Conservation (phyloP, 345 rosid species). For the Lepidium africanum region DNA sequence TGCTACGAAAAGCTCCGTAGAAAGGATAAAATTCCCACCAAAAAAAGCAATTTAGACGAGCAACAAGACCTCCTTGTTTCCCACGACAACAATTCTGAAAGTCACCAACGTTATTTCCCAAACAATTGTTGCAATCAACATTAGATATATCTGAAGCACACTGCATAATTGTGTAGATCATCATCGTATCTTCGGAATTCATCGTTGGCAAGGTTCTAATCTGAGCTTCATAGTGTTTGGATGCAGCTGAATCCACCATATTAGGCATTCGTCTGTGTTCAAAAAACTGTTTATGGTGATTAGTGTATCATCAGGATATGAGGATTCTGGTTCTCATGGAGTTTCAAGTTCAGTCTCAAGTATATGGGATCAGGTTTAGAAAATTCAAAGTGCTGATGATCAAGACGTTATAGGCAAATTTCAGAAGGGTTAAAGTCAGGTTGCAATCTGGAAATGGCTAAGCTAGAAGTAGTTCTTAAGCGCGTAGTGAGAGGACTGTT, state of each 20-base stretch:
- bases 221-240: conserved; percentile 4
- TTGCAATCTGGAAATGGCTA: too few relatives aligned
- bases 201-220: background rate
- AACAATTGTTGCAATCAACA: conserved; percentile 15
- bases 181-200: background rate
- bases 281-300: too few relatives aligned
- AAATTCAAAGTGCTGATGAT: too few relatives aligned
- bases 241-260: conserved; percentile 10
- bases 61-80: conserved; percentile 23
- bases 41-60: conserved; percentile 21
- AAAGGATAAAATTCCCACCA: conserved; percentile 17
- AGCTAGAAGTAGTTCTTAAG: too few relatives aligned
- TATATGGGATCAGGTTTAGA: too few relatives aligned
- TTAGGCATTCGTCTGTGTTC: background rate
- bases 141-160: conserved; percentile 27
- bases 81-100: conserved; percentile 20
- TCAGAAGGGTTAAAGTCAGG: too few relatives aligned
- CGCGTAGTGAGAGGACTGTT: too few relatives aligned
- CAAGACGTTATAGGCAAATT: too few relatives aligned
- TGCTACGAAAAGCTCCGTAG: background rate
- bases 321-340: too few relatives aligned
- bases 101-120: background rate
- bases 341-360: too few relatives aligned
- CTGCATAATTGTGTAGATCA: conserved; percentile 20
- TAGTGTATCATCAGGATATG: too few relatives aligned